Evolutionary conservation across 345 rosid genomes (phyloP).

Genomic region (Toxicodendron radicans): DNA sequence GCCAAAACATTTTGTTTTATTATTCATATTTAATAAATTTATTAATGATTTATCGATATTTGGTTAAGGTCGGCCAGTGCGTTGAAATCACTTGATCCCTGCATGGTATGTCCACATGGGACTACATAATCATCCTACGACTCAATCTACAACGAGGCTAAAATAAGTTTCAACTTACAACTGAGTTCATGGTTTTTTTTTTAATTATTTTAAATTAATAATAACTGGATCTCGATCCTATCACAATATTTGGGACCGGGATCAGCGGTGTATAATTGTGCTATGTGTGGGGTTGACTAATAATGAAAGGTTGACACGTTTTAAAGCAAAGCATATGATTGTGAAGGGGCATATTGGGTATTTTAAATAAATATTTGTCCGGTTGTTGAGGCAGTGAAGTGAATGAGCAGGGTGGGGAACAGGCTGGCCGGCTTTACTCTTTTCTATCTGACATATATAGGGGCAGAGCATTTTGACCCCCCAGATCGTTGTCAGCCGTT

Average conservation of each 20-base stretch:
- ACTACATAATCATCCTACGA: neutral
- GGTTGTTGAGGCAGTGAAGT: neutral
- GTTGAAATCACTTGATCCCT: neutral
- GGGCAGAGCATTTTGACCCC: constrained; percentile 1
- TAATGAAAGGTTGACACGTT: neutral
- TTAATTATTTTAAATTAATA: too few relatives aligned
- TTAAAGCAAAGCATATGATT: neutral
- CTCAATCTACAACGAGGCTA: too few relatives aligned
- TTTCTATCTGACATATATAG: neutral
- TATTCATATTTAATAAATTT: too few relatives aligned
- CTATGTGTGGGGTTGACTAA: neutral
- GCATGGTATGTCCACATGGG: neutral
- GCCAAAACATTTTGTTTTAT: neutral
- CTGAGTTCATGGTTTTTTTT: too few relatives aligned
- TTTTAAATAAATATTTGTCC: constrained; percentile 4
- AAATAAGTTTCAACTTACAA: too few relatives aligned
- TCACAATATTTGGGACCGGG: neutral
- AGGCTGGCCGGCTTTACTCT: constrained; percentile 33
- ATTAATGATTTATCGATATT: neutral
- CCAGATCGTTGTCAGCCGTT: neutral
- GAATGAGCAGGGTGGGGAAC: constrained; percentile 25
- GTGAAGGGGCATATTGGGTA: neutral
- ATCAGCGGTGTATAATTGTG: constrained; percentile 1
- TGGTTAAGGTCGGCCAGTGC: neutral
- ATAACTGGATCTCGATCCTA: neutral